phyloP scores from a whole-genome alignment of 768 basidiomycete genomes.

The Lactarius evosmus region DNA sequence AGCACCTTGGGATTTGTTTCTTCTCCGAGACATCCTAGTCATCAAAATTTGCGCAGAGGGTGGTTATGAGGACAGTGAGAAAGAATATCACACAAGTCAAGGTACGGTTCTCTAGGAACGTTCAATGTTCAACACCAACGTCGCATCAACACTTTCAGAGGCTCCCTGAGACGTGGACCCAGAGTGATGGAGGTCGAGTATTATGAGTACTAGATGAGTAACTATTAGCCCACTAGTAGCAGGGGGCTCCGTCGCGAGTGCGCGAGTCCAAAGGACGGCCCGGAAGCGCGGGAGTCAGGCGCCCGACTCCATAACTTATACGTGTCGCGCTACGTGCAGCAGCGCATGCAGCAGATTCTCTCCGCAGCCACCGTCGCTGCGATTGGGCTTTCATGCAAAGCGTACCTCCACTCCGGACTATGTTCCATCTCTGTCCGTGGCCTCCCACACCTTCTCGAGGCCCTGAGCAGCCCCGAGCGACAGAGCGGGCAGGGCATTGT shows the following conservation, averaged over 20 bases:
- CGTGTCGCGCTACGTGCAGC: not conserved
- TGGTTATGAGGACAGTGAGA: not conserved
- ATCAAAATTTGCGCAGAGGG: not conserved
- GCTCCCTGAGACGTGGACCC: too few species aligned
- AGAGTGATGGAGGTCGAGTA: too few species aligned
- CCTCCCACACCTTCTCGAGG: conserved; percentile 58
- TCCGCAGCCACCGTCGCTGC: conserved; percentile 60
- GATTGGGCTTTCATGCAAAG: conserved; percentile 76
- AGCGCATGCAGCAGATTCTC: conserved; percentile 31
- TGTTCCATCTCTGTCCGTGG: conserved; percentile 71
- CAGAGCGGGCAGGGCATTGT: conserved; percentile 59
- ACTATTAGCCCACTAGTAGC: too few species aligned
- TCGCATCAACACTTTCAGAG: too few species aligned
- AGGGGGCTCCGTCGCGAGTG: too few species aligned
- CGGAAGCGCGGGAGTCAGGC: too few species aligned
- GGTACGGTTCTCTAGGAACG: too few species aligned
- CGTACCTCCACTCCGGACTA: conserved; percentile 64
- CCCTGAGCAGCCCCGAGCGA: conserved; percentile 50
- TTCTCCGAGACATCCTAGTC: not conserved
- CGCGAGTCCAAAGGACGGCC: too few species aligned
- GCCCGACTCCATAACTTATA: not conserved
- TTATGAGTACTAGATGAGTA: too few species aligned
- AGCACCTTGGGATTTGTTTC: not conserved
- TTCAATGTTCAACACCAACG: too few species aligned
- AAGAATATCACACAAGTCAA: not conserved